Evolutionary conservation across 768 basidiomycete species (phyloP).

Genomic region (Lenzites betulinus): DNA sequence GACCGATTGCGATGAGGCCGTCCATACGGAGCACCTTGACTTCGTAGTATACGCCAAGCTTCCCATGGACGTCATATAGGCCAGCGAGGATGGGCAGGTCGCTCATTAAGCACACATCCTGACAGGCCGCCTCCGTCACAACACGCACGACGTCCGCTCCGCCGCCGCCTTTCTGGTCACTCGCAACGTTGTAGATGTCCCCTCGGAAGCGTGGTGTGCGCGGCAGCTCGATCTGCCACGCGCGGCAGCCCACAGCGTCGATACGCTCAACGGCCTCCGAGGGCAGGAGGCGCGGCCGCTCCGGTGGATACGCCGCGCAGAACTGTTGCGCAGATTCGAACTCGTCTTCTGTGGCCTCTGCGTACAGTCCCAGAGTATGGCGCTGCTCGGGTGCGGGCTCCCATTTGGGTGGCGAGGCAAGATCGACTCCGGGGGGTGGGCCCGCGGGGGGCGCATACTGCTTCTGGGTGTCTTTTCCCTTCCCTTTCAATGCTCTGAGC

Average conservation of each 20-base stretch:
- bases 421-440: neutral
- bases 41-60: slow-evolving; percentile 66
- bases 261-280: slow-evolving; percentile 57
- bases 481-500: slow-evolving; percentile 4
- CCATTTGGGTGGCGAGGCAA: slow-evolving; percentile 52
- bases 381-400: slow-evolving; percentile 57
- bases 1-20: slow-evolving; percentile 63
- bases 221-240: slow-evolving; percentile 55
- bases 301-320: slow-evolving; percentile 43
- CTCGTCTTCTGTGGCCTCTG: slow-evolving; percentile 60
- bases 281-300: slow-evolving; percentile 49
- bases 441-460: slow-evolving; percentile 6
- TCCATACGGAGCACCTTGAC: slow-evolving; percentile 57
- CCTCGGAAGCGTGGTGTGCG: slow-evolving; percentile 47
- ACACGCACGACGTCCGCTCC: slow-evolving; percentile 42
- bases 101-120: slow-evolving; percentile 57
- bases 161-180: slow-evolving; percentile 29
- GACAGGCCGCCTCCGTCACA: slow-evolving; percentile 43
- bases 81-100: slow-evolving; percentile 62
- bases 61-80: slow-evolving; percentile 55
- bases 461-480: slow-evolving; percentile 2
- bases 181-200: slow-evolving; percentile 36
- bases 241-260: slow-evolving; percentile 44
- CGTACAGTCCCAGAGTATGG: slow-evolving; percentile 48
- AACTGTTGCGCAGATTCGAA: slow-evolving; percentile 53